A percentile compares a stretch with the other conserved stretches of the same genome.
phyloP scores from a whole-genome alignment of 2,329 filamentous ascomycete species.

The Biscogniauxia marginata region DNA sequence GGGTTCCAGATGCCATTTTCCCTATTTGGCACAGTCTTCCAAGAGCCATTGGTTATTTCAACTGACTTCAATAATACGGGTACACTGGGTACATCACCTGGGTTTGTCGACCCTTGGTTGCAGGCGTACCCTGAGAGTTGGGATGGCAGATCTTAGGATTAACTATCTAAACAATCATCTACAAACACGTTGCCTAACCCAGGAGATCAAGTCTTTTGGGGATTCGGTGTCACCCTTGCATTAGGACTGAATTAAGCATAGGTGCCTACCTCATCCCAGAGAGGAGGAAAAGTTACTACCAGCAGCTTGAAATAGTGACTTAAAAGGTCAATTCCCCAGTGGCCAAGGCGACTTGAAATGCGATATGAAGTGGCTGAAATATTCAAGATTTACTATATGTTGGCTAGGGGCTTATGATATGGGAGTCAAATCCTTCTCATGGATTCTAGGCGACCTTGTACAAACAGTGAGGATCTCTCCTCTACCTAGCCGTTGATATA shows the following conservation, averaged over 20 bases:
- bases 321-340: no score
- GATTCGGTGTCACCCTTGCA: no score
- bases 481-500: neutral
- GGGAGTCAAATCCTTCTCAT: no score
- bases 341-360: neutral
- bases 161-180: neutral
- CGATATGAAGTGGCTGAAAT: neutral
- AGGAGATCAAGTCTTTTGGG: neutral
- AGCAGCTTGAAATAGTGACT: no score
- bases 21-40: neutral
- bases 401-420: neutral
- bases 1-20: slow-evolving; percentile 2
- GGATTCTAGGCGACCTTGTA: neutral
- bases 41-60: neutral
- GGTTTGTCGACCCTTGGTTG: neutral
- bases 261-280: no score
- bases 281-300: neutral
- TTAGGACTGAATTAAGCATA: no score
- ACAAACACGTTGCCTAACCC: neutral
- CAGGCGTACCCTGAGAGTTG: neutral
- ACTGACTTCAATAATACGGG: neutral
- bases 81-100: neutral
- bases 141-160: neutral
- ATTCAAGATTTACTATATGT: neutral
- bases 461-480: neutral